phyloP scores from a whole-genome alignment of 495 filamentous ascomycete species.

The Aspergillus cristatus region DNA sequence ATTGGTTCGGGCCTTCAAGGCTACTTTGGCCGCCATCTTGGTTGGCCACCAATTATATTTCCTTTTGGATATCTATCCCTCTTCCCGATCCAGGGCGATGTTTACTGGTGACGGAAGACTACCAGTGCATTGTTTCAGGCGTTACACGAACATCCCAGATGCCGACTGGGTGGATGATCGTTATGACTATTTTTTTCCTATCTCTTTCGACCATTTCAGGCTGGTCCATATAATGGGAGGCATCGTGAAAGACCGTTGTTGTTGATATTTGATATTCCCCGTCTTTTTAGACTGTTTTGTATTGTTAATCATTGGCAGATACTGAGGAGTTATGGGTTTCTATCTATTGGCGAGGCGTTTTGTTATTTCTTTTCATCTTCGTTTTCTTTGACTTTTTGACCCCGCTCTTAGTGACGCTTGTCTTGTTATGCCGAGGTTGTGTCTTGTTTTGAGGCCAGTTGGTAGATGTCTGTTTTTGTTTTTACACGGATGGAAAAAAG shows the following conservation, averaged over 20 bases:
- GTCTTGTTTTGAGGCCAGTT: no score
- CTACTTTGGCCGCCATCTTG: neutral
- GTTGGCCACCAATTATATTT: neutral
- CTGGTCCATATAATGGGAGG: constrained; percentile 25
- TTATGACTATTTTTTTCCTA: constrained; percentile 25
- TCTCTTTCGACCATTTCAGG: constrained; percentile 20
- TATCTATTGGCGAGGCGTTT: constrained; percentile 14
- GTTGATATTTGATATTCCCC: no score
- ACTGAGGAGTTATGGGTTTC: constrained; percentile 21
- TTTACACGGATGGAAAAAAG: no score
- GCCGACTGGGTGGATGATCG: constrained; percentile 40
- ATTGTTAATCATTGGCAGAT: constrained; percentile 31
- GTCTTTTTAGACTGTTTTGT: constrained; percentile 40
- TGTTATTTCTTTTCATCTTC: no score
- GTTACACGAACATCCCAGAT: constrained; percentile 32
- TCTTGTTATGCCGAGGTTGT: neutral
- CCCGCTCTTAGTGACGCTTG: no score
- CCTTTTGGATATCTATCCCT: constrained; percentile 1
- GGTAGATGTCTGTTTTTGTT: no score
- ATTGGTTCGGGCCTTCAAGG: neutral
- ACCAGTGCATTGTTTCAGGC: constrained; percentile 35
- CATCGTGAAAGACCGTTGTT: constrained; percentile 29
- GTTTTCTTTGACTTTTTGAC: no score
- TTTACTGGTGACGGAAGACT: no score
- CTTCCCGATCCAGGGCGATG: no score